phyloP scores from a whole-genome alignment of 129 eudicot genomes.

The Glebionis coronaria region DNA sequence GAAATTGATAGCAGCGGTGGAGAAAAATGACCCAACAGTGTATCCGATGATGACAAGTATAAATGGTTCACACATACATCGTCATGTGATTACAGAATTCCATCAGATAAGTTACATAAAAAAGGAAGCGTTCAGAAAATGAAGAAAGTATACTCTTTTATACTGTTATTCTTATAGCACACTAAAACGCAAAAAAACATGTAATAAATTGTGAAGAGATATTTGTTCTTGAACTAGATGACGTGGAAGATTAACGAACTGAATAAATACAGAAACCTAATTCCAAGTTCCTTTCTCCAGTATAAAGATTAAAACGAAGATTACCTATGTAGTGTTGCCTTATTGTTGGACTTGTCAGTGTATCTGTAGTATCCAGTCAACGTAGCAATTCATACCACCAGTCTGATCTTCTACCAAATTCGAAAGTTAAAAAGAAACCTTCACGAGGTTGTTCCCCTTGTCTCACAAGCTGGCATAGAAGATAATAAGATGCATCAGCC shows the following conservation, averaged over 20 bases:
- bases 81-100: neutral
- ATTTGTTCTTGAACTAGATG: neutral
- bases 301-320: neutral
- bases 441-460: constrained; percentile 96
- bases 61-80: neutral
- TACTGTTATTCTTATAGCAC: no score
- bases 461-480: constrained; percentile 69
- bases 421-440: constrained; percentile 66
- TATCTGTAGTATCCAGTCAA: constrained; percentile 70
- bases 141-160: no score
- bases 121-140: neutral
- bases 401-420: constrained; percentile 68
- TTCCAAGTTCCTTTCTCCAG: neutral
- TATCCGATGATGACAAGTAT: neutral
- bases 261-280: neutral
- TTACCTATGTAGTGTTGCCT: constrained; percentile 45
- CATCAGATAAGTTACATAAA: neutral
- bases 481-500: constrained; percentile 64
- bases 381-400: constrained; percentile 67
- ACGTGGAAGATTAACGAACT: neutral
- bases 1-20: constrained; percentile 16
- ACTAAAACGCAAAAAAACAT: no score
- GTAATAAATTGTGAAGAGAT: no score
- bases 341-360: constrained; percentile 71
- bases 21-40: constrained; percentile 11